Base-by-base conservation (phyloP, 2,329 filamentous ascomycete genomes). In the Fusarium camptoceras region DNA sequence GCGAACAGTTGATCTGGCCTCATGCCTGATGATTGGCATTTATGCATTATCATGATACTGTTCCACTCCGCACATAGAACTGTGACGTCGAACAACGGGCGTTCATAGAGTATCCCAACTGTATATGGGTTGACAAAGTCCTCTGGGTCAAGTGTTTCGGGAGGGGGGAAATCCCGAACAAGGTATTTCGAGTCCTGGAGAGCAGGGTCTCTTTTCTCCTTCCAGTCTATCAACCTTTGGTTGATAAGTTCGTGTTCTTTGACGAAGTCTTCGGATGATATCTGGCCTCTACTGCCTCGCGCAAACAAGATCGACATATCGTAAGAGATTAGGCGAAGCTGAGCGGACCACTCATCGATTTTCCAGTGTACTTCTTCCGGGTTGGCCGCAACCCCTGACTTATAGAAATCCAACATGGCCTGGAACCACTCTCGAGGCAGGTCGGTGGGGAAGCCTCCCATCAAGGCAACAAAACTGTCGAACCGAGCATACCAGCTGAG, bases 401-500 rank as follows among this genome's bases (percentile, higher is more conserved):
- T 81, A 75, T 91, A 92, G 76, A 88, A 91, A 5, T 89, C 83
- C 44, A 91, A 84, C 58, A 88, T 87, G 10, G 85, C 83, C 4
- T 86, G 83, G 75, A 95, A 94, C 94, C 94, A 98, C 64, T 94
- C 90, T 48, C 89, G 87, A 9, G 90, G 86, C 16, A 98, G 83
- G 4, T 90, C 87, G 1, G 92, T 90, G 71, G 91, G 89, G 71
- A 92, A 92, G 2, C 92, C 92, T 25, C 92, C 92, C 85, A 97
- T 90, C 66, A 98, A 87, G 2, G 92, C 92, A 8, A 93, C 90
- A 60, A 94, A 92, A 12, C 94, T 86, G 78, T 98, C 96, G 76
- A 97, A 97, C 37, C 94, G 90, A 30, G 90, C 86, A 78, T 97
- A 98, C 96, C 96, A 98, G n/a, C 87, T 85, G 51, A 97, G 86